Evolutionary conservation across 805 yeast genomes (phyloP), one percentile per base, ranked within the genome.

Genomic region (Scheffersomyces ergatensis): DNA sequence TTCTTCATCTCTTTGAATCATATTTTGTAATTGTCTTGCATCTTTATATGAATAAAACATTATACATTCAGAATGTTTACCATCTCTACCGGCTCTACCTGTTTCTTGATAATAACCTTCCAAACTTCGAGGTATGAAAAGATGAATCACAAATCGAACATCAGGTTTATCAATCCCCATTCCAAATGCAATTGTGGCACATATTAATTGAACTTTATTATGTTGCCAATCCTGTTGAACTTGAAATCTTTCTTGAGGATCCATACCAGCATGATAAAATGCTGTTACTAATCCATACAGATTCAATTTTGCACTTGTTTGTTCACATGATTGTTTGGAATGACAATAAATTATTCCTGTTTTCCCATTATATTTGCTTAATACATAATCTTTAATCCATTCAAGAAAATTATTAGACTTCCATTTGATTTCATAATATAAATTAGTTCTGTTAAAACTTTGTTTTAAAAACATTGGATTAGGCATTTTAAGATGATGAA

Each of bases 81-180:
- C 98, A 66, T 93, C 99, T 66, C 99, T 78, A 4, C 99, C 99
- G 3, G 98, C 99, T 63, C 99, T 80, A 6, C 99, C 99, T 1
- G 98, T 90, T 60, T 93, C 99, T 62, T 93, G 99, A 55, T 93
- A 93, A 60, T 93, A 93, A 0, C 97, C 98, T 63, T 93, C 99
- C 48, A 93, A 69, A 39, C 89, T 87, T 53, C 97, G 70, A 0
- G 99, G 97, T 19, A 93, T 65, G 5, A 93, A 86, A 47, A 84
- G 73, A 64, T 93, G 99, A 32, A 88, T 80, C 3, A 93, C 98
- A 67, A 76, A 90, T 35, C 99, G 70, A 11, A 93, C 99, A 62
- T 93, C 95, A 0, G 97, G 86, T 60, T 93, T 93, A 64, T 93
- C 99, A 42, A 93, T 92, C 36, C 99, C 99, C 99, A 93, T 93